Evolutionary conservation across 2,329 filamentous ascomycete species (phyloP), one percentile per base, ranked within the genome.

Genomic region (Botryotinia globosa): DNA sequence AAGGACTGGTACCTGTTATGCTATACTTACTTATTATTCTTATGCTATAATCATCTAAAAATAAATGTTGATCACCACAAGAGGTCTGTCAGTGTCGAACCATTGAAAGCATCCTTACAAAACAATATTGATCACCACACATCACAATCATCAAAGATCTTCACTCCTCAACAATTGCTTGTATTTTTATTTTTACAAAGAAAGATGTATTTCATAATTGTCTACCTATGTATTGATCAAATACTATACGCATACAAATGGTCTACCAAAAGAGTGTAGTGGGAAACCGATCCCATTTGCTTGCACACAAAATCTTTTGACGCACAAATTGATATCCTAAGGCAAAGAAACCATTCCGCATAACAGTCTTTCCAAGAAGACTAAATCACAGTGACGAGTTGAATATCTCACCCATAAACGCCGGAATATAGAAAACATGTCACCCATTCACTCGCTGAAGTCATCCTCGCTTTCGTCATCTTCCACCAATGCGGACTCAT

Each of bases 391-490:
- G 10, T 32, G 65, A 68, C 25, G 42, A 56, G 34, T 14, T 32
- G 29, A 68, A 20, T 25, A 61, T 62, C 22, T 39, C 51, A 66
- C 18, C 39, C 32, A n/a, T 22, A 7, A 72, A 72, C 63, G 39
- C 70, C 70, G 20, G 14, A 58, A 68, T n/a, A 16, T 42, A 56
- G 51, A 44, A 32, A 58, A 56, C 4, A 42, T 22, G 16, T 18
- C 18, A 56, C 42, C 42, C 58, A 64, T 56, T 66, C 77, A 77
- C 18, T 79, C 78, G 66, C 76, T 78, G 75, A 78, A 78, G 58
- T 80, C 77, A 75, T 80, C 78, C 70, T 80, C 80, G 68, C 77
- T 79, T 29, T 74, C 74, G 45, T 80, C 79, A 12, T 81, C 79
- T 39, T 79, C 77, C 25, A 77, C 74, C 2, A 79, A 54, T 10